Conservation (phyloP, 169 alveolate genomes). For the Plasmodium cynomolgi region DNA sequence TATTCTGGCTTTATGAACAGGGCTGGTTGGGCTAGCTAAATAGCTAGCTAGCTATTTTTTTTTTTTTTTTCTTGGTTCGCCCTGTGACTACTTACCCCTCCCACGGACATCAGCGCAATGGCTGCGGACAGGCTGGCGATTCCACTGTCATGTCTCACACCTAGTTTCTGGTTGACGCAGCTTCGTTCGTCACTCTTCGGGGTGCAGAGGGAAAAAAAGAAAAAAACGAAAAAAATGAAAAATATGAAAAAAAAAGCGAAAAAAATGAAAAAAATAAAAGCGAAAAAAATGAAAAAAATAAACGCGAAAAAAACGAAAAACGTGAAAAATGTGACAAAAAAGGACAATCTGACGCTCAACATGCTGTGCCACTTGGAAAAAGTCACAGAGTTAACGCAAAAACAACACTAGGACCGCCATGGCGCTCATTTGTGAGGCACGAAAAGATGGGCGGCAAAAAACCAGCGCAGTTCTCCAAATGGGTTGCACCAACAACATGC, state of each 20-base stretch:
- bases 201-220: not conserved
- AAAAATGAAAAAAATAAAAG: not conserved
- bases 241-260: not conserved
- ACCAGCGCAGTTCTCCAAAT: not conserved
- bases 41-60: not conserved
- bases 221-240: not conserved
- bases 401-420: not conserved
- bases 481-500: not conserved
- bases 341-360: not conserved
- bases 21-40: not conserved
- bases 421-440: not conserved
- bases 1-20: not conserved
- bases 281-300: not conserved
- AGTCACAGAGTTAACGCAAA: constrained; percentile 2
- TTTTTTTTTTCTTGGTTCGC: not conserved
- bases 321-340: not conserved
- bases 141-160: constrained; percentile 87
- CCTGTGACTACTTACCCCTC: constrained; percentile 76
- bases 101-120: constrained; percentile 87
- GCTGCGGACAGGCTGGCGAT: constrained; percentile 87
- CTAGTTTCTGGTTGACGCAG: constrained; percentile 58
- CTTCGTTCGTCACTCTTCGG: constrained; percentile 26
- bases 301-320: not conserved
- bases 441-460: not conserved
- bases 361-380: not conserved